Conservation (phyloP, 495 filamentous ascomycete genomes). For the Hyaloscypha variabilis region DNA sequence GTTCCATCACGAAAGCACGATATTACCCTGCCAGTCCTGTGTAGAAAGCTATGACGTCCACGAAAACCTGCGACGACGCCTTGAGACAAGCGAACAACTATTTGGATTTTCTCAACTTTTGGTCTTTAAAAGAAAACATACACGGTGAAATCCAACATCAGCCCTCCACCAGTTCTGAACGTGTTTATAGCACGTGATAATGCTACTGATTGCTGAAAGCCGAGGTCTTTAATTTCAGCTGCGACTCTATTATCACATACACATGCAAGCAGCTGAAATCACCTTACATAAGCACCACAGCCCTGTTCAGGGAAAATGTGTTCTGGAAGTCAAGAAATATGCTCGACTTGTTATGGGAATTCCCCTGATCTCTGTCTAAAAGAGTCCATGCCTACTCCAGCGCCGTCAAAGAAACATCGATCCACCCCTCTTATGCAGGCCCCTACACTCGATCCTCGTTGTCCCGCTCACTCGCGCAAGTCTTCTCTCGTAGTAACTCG, state of each 20-base stretch:
- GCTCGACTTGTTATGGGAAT: not conserved
- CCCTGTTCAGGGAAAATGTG: not conserved
- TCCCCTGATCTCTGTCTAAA: slow-evolving; percentile 8
- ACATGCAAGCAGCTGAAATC: not conserved
- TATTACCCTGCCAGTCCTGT: too few relatives aligned
- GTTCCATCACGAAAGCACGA: not conserved
- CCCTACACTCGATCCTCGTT: not conserved
- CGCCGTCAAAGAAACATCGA: slow-evolving; percentile 10
- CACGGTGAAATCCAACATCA: too few relatives aligned
- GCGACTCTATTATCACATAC: not conserved
- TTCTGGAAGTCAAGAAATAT: not conserved
- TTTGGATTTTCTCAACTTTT: too few relatives aligned
- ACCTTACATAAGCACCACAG: not conserved
- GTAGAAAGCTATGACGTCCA: too few relatives aligned
- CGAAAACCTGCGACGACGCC: too few relatives aligned
- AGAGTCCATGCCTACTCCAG: slow-evolving; percentile 4
- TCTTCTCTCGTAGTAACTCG: not conserved
- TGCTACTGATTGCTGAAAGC: too few relatives aligned
- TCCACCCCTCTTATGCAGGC: not conserved
- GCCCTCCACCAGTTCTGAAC: too few relatives aligned
- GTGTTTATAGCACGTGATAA: too few relatives aligned
- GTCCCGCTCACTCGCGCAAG: not conserved
- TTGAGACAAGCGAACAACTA: too few relatives aligned
- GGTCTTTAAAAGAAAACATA: too few relatives aligned
- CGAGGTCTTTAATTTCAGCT: too few relatives aligned